These are phyloP conservation scores for Pleurotus pulmonarius DNA, from an alignment of 768 basidiomycete species.

Conservation along the genomic window DNA sequence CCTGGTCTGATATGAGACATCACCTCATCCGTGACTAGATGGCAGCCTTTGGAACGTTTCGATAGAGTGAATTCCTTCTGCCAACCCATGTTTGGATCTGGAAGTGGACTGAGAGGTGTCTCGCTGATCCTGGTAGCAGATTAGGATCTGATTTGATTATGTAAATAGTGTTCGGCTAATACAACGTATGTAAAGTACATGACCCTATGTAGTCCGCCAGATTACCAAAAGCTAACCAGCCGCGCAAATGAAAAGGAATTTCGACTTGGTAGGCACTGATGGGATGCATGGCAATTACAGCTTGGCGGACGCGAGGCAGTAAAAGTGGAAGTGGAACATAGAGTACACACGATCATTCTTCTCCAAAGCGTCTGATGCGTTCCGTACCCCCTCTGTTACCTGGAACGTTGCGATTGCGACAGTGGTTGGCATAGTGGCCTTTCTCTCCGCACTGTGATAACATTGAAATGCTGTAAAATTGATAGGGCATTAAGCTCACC, in stretches of 20 bases:
- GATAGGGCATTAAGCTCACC: slow-evolving; percentile 33
- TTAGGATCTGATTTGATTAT: neutral
- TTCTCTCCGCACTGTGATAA: slow-evolving; percentile 74
- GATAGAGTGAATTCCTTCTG: slow-evolving; percentile 77
- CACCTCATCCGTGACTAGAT: slow-evolving; percentile 82
- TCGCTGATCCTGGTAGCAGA: neutral
- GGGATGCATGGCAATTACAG: no score
- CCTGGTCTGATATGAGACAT: slow-evolving; percentile 63
- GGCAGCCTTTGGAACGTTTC: slow-evolving; percentile 59
- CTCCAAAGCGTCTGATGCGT: slow-evolving; percentile 40
- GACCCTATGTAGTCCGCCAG: no score
- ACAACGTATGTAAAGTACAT: no score
- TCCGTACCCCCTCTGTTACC: slow-evolving; percentile 87
- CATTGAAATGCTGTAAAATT: slow-evolving; percentile 8
- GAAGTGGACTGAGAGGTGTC: no score
- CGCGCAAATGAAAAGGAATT: no score
- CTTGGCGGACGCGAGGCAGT: no score
- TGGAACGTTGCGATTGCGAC: slow-evolving; percentile 86
- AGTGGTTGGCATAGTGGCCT: slow-evolving; percentile 95
- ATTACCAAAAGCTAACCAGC: no score
- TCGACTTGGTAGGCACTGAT: no score
- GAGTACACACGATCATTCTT: slow-evolving; percentile 11
- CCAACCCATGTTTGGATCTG: slow-evolving; percentile 66
- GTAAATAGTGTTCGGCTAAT: neutral
- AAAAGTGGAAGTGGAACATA: neutral